Conservation (phyloP, 495 filamentous ascomycete genomes). For the Elasticomyces elasticus region DNA sequence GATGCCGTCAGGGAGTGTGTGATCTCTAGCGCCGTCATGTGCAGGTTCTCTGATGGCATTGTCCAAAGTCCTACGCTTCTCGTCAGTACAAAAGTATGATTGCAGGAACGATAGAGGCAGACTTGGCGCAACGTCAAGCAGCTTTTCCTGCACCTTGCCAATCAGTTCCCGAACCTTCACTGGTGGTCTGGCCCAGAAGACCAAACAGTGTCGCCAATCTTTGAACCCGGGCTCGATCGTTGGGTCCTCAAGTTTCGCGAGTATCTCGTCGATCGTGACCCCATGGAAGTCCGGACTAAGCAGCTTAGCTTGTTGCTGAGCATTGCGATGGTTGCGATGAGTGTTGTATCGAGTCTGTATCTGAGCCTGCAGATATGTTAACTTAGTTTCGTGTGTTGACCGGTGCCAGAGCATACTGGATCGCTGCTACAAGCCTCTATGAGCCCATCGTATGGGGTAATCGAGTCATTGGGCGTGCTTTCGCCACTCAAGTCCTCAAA, state of each 20-base stretch:
- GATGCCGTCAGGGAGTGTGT: slow-evolving; percentile 54
- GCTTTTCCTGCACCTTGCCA: slow-evolving; percentile 52
- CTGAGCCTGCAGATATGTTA: slow-evolving; percentile 39
- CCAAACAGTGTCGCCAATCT: slow-evolving; percentile 71
- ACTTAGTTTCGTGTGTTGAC: background rate
- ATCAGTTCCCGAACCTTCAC: slow-evolving; percentile 56
- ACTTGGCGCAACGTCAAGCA: slow-evolving; percentile 58
- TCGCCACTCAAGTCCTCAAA: slow-evolving; percentile 31
- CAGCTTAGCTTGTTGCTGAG: slow-evolving; percentile 57
- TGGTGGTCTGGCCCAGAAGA: slow-evolving; percentile 80
- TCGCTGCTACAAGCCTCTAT: slow-evolving; percentile 41
- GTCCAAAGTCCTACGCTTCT: slow-evolving; percentile 61
- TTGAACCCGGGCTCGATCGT: slow-evolving; percentile 51
- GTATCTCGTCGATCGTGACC: slow-evolving; percentile 63
- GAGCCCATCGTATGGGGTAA: slow-evolving; percentile 70
- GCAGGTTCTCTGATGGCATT: slow-evolving; percentile 64
- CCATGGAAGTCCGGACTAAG: slow-evolving; percentile 56
- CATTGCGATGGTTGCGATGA: slow-evolving; percentile 65
- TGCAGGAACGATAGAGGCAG: slow-evolving; percentile 24
- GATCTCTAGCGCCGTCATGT: slow-evolving; percentile 79
- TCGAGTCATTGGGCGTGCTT: slow-evolving; percentile 12
- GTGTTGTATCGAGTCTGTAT: slow-evolving; percentile 63
- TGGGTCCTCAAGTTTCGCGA: slow-evolving; percentile 54
- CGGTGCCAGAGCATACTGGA: slow-evolving; percentile 19
- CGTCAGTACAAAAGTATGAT: background rate